Evolutionary conservation across 371 early-diverging fungal species (phyloP).

Genomic region (Lichtheimia hyalospora): DNA sequence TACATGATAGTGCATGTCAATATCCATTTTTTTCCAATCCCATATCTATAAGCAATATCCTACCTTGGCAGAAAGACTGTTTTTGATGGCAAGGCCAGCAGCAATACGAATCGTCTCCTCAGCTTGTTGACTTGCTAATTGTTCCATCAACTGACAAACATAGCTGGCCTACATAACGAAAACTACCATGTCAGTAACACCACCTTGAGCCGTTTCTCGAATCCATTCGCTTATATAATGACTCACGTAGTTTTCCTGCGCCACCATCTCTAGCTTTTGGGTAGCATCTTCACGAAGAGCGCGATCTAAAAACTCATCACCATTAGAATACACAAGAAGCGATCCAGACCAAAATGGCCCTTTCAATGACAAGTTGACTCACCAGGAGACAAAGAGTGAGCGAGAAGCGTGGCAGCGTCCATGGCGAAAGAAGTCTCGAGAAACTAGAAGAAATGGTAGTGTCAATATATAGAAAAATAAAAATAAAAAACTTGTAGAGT

Average conservation of each 20-base stretch:
- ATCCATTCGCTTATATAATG: not conserved
- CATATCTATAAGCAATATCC: not conserved
- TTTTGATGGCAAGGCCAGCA: slow-evolving; percentile 92
- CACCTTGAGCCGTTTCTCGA: not conserved
- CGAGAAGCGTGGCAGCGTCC: slow-evolving; percentile 75
- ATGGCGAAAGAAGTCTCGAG: slow-evolving; percentile 28
- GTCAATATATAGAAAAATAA: not conserved
- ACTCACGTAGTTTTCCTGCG: slow-evolving; percentile 81
- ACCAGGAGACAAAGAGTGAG: slow-evolving; percentile 76
- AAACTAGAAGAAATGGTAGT: slow-evolving; percentile 3
- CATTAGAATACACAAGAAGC: not conserved
- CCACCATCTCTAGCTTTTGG: slow-evolving; percentile 69
- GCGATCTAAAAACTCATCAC: slow-evolving; percentile 7
- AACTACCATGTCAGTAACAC: slow-evolving; percentile 3
- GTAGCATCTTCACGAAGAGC: slow-evolving; percentile 77
- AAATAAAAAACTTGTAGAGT: not conserved
- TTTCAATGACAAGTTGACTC: slow-evolving; percentile 7
- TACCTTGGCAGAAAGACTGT: slow-evolving; percentile 85
- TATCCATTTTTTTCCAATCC: slow-evolving; percentile 7
- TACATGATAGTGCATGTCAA: slow-evolving; percentile 1
- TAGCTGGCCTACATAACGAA: slow-evolving; percentile 65
- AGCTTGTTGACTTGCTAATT: slow-evolving; percentile 77
- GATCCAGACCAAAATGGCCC: not conserved
- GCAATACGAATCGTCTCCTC: slow-evolving; percentile 66
- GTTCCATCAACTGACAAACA: slow-evolving; percentile 73